phyloP scores from a whole-genome alignment of 495 filamentous ascomycete species.

The Talaromyces borbonicus region DNA sequence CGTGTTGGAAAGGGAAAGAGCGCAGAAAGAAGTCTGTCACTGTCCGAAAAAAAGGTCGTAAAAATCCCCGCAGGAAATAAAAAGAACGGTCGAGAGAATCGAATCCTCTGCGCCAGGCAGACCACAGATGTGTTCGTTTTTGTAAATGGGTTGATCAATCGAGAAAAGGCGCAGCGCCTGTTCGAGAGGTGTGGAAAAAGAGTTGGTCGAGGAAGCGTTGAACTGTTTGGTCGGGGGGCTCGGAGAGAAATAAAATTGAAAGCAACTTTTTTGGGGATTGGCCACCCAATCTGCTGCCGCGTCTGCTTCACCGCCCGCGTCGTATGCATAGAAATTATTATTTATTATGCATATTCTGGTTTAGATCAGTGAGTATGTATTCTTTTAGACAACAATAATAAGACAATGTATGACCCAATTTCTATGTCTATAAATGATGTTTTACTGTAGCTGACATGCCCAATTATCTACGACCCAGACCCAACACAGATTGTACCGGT shows the following conservation, averaged over 20 bases:
- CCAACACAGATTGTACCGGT: too few species aligned
- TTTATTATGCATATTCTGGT: too few species aligned
- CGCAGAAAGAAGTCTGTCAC: conserved; percentile 7
- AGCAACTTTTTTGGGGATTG: conserved; percentile 4
- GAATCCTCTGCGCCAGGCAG: conserved; percentile 38
- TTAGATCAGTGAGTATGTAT: too few species aligned
- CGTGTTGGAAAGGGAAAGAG: conserved; percentile 11
- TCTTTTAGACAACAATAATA: too few species aligned
- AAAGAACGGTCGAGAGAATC: conserved; percentile 5
- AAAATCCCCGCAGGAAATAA: background rate
- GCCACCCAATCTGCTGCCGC: conserved; percentile 7
- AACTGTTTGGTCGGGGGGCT: background rate
- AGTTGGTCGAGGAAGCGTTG: background rate
- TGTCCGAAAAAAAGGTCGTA: background rate
- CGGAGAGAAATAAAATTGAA: background rate
- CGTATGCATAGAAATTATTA: background rate
- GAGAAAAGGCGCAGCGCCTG: conserved; percentile 5
- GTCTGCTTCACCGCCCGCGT: background rate
- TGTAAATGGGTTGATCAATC: background rate
- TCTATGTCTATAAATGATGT: conserved; percentile 4
- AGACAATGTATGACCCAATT: too few species aligned
- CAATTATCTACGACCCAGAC: too few species aligned
- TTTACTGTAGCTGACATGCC: too few species aligned
- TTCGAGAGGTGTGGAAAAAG: conserved; percentile 1
- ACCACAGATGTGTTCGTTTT: background rate